These are phyloP conservation scores for Fistulifera pelliculosa DNA, from an alignment of 108 stramenopile species.

Conservation along the genomic window DNA sequence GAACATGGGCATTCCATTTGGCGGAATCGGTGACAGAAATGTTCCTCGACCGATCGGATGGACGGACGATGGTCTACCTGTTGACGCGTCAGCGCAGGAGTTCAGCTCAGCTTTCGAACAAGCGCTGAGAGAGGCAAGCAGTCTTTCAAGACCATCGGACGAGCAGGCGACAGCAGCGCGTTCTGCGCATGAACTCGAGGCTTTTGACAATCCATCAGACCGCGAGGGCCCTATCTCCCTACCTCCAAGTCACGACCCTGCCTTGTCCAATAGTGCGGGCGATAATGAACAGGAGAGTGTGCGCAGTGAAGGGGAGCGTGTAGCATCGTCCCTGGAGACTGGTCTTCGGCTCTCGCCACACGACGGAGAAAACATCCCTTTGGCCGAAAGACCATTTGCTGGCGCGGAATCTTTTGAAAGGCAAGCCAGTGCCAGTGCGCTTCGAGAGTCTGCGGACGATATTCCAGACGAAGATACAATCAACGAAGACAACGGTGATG, in stretches of 20 bases:
- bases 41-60: constrained; percentile 35
- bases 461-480: constrained; percentile 12
- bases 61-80: constrained; percentile 70
- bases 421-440: not conserved
- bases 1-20: constrained; percentile 2
- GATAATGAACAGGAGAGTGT: not conserved
- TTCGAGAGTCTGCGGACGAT: not conserved
- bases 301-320: constrained; percentile 27
- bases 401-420: constrained; percentile 4
- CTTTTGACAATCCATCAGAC: constrained; percentile 3
- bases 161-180: no score
- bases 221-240: not conserved
- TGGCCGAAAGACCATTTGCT: constrained; percentile 2
- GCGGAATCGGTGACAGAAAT: not conserved
- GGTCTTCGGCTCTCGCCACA: constrained; percentile 39
- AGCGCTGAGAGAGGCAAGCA: constrained; percentile 22
- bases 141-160: no score
- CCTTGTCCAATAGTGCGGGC: no score
- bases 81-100: constrained; percentile 47
- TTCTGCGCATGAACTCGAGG: not conserved
- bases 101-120: constrained; percentile 56
- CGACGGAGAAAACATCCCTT: not conserved
- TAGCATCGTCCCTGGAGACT: constrained; percentile 40
- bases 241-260: not conserved
- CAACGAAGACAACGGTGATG: constrained; percentile 4